These are phyloP conservation scores for Plenodomus tracheiphilus DNA, from an alignment of 2,329 filamentous ascomycete genomes.

Conservation along the genomic window DNA sequence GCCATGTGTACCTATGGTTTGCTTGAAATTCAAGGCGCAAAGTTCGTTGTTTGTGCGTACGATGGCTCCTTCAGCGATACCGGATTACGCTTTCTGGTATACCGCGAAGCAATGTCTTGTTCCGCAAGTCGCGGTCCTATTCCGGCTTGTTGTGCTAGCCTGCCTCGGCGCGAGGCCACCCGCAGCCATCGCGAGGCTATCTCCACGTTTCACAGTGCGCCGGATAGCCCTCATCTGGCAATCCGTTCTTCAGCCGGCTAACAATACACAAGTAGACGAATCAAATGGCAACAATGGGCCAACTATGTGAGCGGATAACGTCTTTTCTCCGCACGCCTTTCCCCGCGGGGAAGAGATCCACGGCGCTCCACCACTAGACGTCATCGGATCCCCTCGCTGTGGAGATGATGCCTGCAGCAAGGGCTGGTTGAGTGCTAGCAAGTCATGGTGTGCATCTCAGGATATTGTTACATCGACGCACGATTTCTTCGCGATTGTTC, in stretches of 20 bases:
- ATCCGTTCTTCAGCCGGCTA: not conserved
- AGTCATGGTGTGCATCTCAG: conserved; percentile 5
- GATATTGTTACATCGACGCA: conserved; percentile 9
- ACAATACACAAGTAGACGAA: not conserved
- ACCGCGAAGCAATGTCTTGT: conserved; percentile 9
- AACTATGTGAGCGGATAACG: conserved; percentile 4
- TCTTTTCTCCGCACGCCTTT: conserved; percentile 18
- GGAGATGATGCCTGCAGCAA: conserved; percentile 13
- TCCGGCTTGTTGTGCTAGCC: conserved; percentile 6
- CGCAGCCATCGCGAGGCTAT: conserved; percentile 1
- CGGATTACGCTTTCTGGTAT: conserved; percentile 10
- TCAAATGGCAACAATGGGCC: not conserved
- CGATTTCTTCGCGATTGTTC: not conserved
- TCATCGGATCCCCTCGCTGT: conserved; percentile 13
- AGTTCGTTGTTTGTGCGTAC: not conserved
- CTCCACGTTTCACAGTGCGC: not conserved
- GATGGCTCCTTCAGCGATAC: not conserved
- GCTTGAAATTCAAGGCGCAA: too few relatives aligned
- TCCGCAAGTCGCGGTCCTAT: conserved; percentile 5
- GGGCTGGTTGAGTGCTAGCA: conserved; percentile 7
- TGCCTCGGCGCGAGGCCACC: not conserved
- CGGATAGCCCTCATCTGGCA: not conserved
- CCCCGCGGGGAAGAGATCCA: conserved; percentile 13
- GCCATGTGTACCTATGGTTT: not conserved
- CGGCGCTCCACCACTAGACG: conserved; percentile 16